A percentile compares a stretch with the other conserved stretches of the same genome.
Conservation (phyloP, 2,329 filamentous ascomycete genomes). For the Passalora sequoiae region DNA sequence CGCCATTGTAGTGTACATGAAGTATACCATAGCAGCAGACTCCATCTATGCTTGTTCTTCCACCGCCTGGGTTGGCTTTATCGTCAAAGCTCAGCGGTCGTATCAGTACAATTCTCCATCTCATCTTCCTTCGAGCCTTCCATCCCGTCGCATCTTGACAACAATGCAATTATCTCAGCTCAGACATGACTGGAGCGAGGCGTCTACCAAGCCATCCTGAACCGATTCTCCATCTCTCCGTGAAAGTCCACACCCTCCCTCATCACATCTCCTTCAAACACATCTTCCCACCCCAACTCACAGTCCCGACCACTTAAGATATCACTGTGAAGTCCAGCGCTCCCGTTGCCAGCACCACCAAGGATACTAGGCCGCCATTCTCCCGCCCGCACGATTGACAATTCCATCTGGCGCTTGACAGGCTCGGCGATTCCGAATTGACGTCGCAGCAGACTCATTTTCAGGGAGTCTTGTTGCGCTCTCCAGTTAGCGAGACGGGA, state of each 20-base stretch:
- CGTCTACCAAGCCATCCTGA: slow-evolving; percentile 64
- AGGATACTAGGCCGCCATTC: slow-evolving; percentile 74
- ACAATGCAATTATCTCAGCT: too few relatives aligned
- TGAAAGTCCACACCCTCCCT: slow-evolving; percentile 67
- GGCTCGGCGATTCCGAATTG: slow-evolving; percentile 92
- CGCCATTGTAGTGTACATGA: slow-evolving; percentile 3
- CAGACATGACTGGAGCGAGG: too few relatives aligned
- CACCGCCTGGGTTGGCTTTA: neutral
- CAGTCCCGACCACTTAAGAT: slow-evolving; percentile 76
- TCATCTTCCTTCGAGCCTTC: slow-evolving; percentile 3
- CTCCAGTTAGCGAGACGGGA: slow-evolving; percentile 85
- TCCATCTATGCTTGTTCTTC: neutral
- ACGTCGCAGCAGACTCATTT: slow-evolving; percentile 81
- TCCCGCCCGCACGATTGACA: slow-evolving; percentile 76
- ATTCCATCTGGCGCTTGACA: slow-evolving; percentile 87
- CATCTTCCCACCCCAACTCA: slow-evolving; percentile 85
- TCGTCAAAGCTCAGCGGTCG: neutral
- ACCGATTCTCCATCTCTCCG: slow-evolving; percentile 87
- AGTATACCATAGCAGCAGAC: slow-evolving; percentile 5
- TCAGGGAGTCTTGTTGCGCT: slow-evolving; percentile 76
- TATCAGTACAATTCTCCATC: slow-evolving; percentile 3
- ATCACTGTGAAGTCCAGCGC: slow-evolving; percentile 72
- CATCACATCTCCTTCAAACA: slow-evolving; percentile 72
- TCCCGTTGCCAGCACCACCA: slow-evolving; percentile 46
- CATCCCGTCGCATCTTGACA: too few relatives aligned